Conservation (phyloP, 192 early-diverging fungal species). For the Coemansia sp. region DNA sequence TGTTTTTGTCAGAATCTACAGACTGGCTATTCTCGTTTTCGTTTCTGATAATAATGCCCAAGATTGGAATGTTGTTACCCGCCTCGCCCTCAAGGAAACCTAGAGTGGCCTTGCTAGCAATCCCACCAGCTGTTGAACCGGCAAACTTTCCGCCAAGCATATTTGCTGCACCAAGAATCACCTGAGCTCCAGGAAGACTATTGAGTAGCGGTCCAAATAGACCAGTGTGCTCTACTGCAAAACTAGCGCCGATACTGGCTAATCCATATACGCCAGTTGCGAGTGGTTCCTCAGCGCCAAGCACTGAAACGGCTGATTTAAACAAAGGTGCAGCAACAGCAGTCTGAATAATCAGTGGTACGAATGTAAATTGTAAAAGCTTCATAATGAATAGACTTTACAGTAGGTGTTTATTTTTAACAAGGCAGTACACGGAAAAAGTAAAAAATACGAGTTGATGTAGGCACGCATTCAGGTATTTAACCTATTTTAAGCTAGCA, state of each 20-base stretch:
- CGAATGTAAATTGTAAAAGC: neutral
- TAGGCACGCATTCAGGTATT: no score
- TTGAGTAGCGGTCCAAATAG: slow-evolving; percentile 40
- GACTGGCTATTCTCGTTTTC: slow-evolving; percentile 7
- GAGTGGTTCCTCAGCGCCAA: slow-evolving; percentile 20
- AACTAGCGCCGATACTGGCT: slow-evolving; percentile 44
- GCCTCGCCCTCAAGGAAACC: slow-evolving; percentile 28
- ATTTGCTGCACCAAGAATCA: slow-evolving; percentile 28
- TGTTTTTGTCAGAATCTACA: neutral
- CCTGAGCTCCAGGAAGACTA: slow-evolving; percentile 27
- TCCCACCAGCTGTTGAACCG: slow-evolving; percentile 29
- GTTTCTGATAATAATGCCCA: slow-evolving; percentile 43
- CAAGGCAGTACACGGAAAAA: neutral
- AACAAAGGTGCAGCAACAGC: slow-evolving; percentile 28
- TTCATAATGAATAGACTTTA: neutral
- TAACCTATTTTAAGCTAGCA: no score
- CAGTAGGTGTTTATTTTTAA: neutral
- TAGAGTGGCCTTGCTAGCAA: slow-evolving; percentile 24
- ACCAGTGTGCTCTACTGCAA: slow-evolving; percentile 34
- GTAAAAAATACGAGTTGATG: neutral
- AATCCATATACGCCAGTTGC: slow-evolving; percentile 37
- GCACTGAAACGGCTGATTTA: slow-evolving; percentile 27
- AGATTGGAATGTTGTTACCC: slow-evolving; percentile 35
- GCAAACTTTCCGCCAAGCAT: slow-evolving; percentile 45
- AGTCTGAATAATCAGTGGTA: neutral